phyloP scores from a whole-genome alignment of 75 land plant genomes.

The Selaginella moellendorffii region DNA sequence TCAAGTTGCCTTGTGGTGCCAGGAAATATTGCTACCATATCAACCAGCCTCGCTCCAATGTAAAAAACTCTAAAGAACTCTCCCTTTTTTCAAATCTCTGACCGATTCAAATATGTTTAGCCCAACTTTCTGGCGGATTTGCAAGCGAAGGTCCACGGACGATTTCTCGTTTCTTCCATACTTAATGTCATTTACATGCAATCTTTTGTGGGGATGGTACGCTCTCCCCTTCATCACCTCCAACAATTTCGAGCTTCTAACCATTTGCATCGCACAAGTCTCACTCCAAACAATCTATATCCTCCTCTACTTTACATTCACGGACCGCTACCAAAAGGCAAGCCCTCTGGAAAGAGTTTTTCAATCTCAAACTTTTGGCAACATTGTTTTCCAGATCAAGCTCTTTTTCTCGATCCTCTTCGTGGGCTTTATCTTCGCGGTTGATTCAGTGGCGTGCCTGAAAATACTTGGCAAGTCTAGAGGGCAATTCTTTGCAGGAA shows the following conservation, averaged over 20 bases:
- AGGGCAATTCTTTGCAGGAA: not conserved
- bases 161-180: not conserved
- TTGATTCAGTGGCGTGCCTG: not conserved
- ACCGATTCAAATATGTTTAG: too few relatives aligned
- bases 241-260: not conserved
- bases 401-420: not conserved
- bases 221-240: not conserved
- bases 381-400: not conserved
- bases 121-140: constrained; percentile 5
- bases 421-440: not conserved
- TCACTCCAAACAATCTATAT: not conserved
- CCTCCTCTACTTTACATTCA: not conserved
- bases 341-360: not conserved
- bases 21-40: not conserved
- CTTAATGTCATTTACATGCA: not conserved
- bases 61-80: too few relatives aligned
- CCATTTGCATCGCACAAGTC: not conserved
- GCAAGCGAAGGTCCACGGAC: not conserved
- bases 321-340: not conserved
- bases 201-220: not conserved
- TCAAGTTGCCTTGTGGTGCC: too few relatives aligned
- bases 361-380: not conserved
- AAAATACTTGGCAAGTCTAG: not conserved
- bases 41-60: not conserved
- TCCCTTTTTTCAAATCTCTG: too few relatives aligned